Base-by-base conservation (phyloP, 225 moss, liverwort and hornwort genomes). In the Sphagnum tenellum region DNA sequence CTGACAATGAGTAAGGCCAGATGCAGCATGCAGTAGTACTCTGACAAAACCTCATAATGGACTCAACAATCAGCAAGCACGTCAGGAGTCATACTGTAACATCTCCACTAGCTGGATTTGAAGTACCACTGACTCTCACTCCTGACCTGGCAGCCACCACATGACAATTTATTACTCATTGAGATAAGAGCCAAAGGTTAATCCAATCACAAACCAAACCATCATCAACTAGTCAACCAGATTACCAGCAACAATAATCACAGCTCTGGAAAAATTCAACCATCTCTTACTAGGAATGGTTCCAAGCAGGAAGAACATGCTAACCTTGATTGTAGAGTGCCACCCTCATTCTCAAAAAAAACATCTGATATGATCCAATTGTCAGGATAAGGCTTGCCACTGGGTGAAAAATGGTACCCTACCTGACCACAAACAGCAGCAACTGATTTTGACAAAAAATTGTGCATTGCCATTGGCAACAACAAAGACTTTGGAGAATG, bases 371-470 rank as follows among this genome's bases (percentile, higher is more conserved):
- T 82, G 48, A 86, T 68, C 98, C 98, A 98, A 71, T 87, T 98
- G 67, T 93, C 93, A 62, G 98, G 98, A 74, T 93, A 98, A 45
- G 85, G 85, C 69, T 89, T 98, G 49, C 90, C 90, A 72, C 83
- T 98, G n/a, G 93, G 90, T 44, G 93, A 83, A 63, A 82, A 90
- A 66, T 90, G 86, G 73, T 98, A 98, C 47, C 93, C 87, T 55
- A 94, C 78, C 94, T 94, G 77, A 44, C 64, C 62, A 62, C 56
- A 72, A 66, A 74, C 61, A 56, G 13, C 46, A 72, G 29, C 51
- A 55, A 5, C 3, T 9, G 49, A 65, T 65, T 49, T 65, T 50
- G 49, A 53, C 29, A 29, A 29, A 29, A 29, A 29, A 29, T 29
- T 29, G 29, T 29, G 29, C 0, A 29, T 29, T 29, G 29, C 29